Base-by-base conservation (phyloP, 2,329 filamentous ascomycete species). In the Pseudogymnoascus sp. region DNA sequence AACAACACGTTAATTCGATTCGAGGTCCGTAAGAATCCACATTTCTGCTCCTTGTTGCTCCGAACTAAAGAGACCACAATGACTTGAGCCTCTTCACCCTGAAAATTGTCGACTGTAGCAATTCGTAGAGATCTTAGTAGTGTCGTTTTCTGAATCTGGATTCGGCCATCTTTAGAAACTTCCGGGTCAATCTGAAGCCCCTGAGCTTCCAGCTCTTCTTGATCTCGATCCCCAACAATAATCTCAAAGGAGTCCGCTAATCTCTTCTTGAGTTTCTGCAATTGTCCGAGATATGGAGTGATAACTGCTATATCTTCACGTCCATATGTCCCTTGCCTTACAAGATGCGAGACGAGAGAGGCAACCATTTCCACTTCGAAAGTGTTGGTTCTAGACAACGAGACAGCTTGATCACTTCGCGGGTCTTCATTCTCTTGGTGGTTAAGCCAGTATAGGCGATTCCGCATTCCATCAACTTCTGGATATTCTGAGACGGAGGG, bases 21-120 rank as follows among this genome's bases (percentile, higher is more conserved):
- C 0, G 81, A 75, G 0, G 85, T 87, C 33, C 77, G 81, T 1
- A 92, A 75, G 64, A 92, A 92, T 0, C 89, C 89, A 46, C 81
- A 81, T 4, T 80, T 82, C 11, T 74, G 75, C 10, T 80, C 68
- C 0, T 72, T 63, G 67, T 92, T 93, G 74, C 88, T 89, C 29
- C 89, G 81, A 0, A 91, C 88, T 0, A 92, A 75, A 0, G 86
- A 89, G 0, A 91, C 77, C 1, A 92, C 76, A 1, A 93, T 79
- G 3, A 92, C 77, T 63, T 89, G 87, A 1, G 86, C 87, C 67
- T 93, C 88, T 70, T 93, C 88, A 0, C 89, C 89, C 68, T 92
- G 88, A 62, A 90, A 92, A 66, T 91, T 91, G 72, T 90, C 87
- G 0, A 91, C 81, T 0, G 87, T 90, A 0, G 87, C 85, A 0